Evolutionary conservation across 2,329 filamentous ascomycete species (phyloP).

Genomic region (Talaromyces amestolkiae): DNA sequence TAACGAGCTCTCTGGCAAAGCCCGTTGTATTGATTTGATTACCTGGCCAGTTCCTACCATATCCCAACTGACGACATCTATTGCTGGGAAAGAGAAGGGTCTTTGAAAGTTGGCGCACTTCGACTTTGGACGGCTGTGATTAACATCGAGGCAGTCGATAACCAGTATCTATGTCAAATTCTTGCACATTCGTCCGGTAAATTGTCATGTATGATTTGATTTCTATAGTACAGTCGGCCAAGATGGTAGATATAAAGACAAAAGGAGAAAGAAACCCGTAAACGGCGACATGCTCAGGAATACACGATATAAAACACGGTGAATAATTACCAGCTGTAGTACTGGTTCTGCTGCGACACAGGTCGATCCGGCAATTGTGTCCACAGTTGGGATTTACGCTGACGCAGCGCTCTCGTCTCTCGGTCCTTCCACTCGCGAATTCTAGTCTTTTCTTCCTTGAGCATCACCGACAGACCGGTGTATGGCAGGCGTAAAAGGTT

Average conservation of each 20-base stretch:
- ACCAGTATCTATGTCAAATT: not conserved
- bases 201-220: constrained; percentile 1
- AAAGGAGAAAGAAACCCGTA: not conserved
- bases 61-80: not conserved
- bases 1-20: not conserved
- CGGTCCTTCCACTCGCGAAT: constrained; percentile 77
- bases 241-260: not conserved
- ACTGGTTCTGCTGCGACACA: constrained; percentile 79
- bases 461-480: constrained; percentile 72
- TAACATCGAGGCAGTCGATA: not conserved
- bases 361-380: constrained; percentile 82
- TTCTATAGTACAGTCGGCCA: constrained; percentile 18
- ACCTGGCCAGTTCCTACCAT: not conserved
- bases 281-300: constrained; percentile 5
- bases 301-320: not conserved
- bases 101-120: not conserved
- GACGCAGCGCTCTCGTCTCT: constrained; percentile 72
- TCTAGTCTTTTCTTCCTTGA: constrained; percentile 92
- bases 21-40: not conserved
- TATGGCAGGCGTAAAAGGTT: constrained; percentile 67
- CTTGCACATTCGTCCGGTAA: not conserved
- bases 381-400: constrained; percentile 75
- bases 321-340: constrained; percentile 76
- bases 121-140: not conserved
- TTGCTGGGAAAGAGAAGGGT: not conserved